Evolutionary conservation across 345 rosid genomes (phyloP).

Genomic region (Melaleuca quinquenervia): DNA sequence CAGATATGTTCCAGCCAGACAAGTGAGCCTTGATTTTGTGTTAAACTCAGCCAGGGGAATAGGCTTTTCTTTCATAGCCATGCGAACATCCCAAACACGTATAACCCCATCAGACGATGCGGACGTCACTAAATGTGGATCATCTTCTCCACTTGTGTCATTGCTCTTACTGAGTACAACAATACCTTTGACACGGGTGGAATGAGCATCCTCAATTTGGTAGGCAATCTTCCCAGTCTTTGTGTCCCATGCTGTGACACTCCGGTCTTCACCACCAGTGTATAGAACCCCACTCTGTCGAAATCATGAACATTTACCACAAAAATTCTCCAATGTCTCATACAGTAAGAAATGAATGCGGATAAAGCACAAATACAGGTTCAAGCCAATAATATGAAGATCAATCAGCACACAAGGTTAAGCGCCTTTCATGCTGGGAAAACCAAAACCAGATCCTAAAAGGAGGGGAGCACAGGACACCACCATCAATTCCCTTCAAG

Average conservation of each 20-base stretch:
- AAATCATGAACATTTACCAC: background rate
- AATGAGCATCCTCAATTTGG: constrained; percentile 66
- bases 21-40: constrained; percentile 83
- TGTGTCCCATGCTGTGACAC: constrained; percentile 84
- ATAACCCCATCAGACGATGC: constrained; percentile 91
- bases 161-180: constrained; percentile 49
- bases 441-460: background rate
- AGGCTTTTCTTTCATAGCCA: constrained; percentile 51
- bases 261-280: constrained; percentile 84
- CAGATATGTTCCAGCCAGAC: constrained; percentile 77
- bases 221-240: constrained; percentile 71
- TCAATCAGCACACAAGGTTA: background rate
- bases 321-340: background rate
- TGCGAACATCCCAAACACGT: constrained; percentile 90
- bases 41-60: constrained; percentile 68
- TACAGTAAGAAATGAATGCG: background rate
- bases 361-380: background rate
- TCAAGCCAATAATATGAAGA: background rate
- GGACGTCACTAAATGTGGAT: constrained; percentile 65
- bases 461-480: background rate
- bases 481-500: background rate
- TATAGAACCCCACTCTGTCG: constrained; percentile 62
- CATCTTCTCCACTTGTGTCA: constrained; percentile 22
- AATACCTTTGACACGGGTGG: constrained; percentile 80
- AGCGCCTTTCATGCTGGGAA: background rate